Conservation (phyloP, 2,329 filamentous ascomycete species). For the Fusarium solani-melongenae region DNA sequence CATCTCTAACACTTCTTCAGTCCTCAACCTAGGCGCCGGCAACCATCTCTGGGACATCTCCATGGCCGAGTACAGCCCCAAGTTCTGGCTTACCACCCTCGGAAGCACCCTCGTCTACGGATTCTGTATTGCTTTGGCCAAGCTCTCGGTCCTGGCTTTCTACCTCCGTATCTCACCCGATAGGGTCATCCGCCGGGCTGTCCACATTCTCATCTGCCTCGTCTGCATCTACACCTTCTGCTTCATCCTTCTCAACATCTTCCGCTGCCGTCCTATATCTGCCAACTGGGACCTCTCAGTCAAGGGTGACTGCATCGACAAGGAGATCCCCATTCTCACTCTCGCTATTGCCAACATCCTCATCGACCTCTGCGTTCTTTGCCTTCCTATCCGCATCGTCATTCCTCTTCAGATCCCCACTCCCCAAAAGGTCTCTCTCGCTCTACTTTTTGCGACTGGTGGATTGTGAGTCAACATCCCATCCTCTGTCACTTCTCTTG, state of each 20-base stretch:
- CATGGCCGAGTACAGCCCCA: constrained; percentile 31
- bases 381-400: constrained; percentile 57
- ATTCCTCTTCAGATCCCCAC: constrained; percentile 58
- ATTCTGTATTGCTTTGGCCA: constrained; percentile 52
- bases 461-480: constrained; percentile 37
- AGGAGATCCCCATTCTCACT: constrained; percentile 45
- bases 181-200: constrained; percentile 33
- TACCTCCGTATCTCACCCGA: constrained; percentile 55
- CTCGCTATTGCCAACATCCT: constrained; percentile 54
- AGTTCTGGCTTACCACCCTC: constrained; percentile 46
- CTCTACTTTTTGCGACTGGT: constrained; percentile 54
- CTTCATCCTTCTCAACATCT: constrained; percentile 52
- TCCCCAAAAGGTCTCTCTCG: constrained; percentile 62
- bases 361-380: constrained; percentile 58
- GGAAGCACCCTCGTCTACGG: constrained; percentile 57
- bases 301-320: constrained; percentile 53
- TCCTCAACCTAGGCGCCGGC: constrained; percentile 40
- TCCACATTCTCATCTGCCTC: constrained; percentile 46
- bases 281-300: constrained; percentile 55
- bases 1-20: constrained; percentile 21
- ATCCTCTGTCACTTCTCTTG: not conserved
- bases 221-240: constrained; percentile 54
- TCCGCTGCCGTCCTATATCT: constrained; percentile 55
- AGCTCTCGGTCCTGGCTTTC: constrained; percentile 58
- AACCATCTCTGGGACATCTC: constrained; percentile 46